Percentiles rank a stretch among this genome's conserved stretches.
These are phyloP conservation scores for Eucalyptus sp. DNA, from an alignment of 345 rosid genomes.

Conservation along the genomic window DNA sequence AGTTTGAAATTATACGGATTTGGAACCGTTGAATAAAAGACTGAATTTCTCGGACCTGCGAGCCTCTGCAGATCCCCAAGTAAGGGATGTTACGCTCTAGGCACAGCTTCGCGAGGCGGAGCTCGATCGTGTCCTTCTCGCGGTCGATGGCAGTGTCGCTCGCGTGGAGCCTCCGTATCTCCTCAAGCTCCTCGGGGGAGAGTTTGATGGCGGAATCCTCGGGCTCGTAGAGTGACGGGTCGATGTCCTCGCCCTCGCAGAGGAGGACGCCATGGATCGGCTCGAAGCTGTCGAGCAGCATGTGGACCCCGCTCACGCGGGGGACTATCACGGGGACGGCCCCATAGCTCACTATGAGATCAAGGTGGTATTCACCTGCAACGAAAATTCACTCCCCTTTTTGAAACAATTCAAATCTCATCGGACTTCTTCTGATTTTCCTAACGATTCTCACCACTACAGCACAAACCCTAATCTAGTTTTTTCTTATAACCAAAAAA, in stretches of 20 bases:
- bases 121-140: slow-evolving; percentile 77
- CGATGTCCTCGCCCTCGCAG: slow-evolving; percentile 89
- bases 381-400: neutral
- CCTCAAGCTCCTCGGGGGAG: slow-evolving; percentile 56
- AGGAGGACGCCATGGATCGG: slow-evolving; percentile 94
- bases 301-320: slow-evolving; percentile 64
- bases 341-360: slow-evolving; percentile 64
- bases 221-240: slow-evolving; percentile 59
- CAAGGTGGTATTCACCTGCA: slow-evolving; percentile 90
- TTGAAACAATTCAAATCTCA: neutral
- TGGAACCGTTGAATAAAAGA: neutral
- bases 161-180: slow-evolving; percentile 47
- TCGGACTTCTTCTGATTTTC: neutral
- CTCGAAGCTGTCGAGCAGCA: slow-evolving; percentile 67
- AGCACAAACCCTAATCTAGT: neutral
- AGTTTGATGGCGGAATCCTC: slow-evolving; percentile 28
- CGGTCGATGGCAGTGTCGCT: slow-evolving; percentile 66
- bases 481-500: too few relatives aligned
- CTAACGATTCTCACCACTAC: neutral
- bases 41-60: slow-evolving; percentile 23
- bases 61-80: slow-evolving; percentile 80
- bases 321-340: slow-evolving; percentile 88
- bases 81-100: slow-evolving; percentile 76
- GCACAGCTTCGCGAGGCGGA: slow-evolving; percentile 67
- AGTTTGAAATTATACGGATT: neutral